These are phyloP conservation scores for Myriosclerotinia scirpicola DNA, from an alignment of 2,329 filamentous ascomycete species.

Conservation along the genomic window DNA sequence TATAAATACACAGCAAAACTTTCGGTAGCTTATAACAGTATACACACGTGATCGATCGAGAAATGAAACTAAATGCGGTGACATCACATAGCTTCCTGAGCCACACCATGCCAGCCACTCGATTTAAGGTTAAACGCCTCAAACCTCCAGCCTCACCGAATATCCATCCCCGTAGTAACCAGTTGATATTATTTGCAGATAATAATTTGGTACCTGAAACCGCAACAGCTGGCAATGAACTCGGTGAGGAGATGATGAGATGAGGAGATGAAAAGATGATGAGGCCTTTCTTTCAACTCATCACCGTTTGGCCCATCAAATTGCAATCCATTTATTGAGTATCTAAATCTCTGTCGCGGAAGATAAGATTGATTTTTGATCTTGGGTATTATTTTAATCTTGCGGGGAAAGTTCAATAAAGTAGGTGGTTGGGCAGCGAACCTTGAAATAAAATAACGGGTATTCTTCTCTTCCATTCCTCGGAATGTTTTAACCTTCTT, in stretches of 20 bases:
- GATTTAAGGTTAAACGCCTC: neutral
- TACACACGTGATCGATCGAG: too few species aligned
- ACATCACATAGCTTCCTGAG: too few species aligned
- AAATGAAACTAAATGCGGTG: too few species aligned
- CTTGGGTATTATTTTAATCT: neutral
- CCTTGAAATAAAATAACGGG: slow-evolving; percentile 9
- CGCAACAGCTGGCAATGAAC: slow-evolving; percentile 3
- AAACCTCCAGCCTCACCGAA: neutral
- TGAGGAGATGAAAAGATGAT: too few species aligned
- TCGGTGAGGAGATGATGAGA: neutral
- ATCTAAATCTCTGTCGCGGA: neutral
- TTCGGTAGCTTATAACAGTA: too few species aligned
- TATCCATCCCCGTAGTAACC: neutral
- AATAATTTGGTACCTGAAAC: slow-evolving; percentile 4
- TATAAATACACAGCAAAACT: too few species aligned
- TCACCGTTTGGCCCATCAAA: neutral
- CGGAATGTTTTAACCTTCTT: neutral
- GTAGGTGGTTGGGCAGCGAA: slow-evolving; percentile 18
- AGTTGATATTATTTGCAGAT: neutral
- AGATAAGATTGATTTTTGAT: slow-evolving; percentile 7
- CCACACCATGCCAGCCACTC: neutral
- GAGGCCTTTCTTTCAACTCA: neutral
- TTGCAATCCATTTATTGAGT: neutral
- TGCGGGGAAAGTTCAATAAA: slow-evolving; percentile 10
- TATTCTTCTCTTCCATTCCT: slow-evolving; percentile 9